A percentile compares a stretch with the other conserved stretches of the same genome.
phyloP scores from a whole-genome alignment of 73 alveolate genomes.

The Tetrahymena elliotti region DNA sequence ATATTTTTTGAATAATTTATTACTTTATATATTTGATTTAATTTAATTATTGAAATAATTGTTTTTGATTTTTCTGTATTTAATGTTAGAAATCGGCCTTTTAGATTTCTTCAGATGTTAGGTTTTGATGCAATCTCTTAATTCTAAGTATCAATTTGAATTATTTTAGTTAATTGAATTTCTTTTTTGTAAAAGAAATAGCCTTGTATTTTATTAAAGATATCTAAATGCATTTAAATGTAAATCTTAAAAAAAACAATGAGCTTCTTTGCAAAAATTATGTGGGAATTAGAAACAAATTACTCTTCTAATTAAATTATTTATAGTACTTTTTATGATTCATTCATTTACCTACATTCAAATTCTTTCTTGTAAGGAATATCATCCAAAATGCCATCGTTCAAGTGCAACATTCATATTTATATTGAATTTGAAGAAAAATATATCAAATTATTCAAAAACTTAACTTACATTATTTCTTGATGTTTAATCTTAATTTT shows the following conservation, averaged over 20 bases:
- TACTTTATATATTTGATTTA: not conserved
- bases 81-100: not conserved
- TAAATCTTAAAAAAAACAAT: no score
- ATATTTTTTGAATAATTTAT: not conserved
- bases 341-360: not conserved
- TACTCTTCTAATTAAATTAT: no score
- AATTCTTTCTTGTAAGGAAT: not conserved
- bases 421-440: no score
- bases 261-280: not conserved
- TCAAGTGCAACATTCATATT: not conserved
- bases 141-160: not conserved
- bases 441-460: no score
- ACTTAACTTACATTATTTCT: not conserved
- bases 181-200: not conserved
- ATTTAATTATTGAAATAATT: not conserved
- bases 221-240: not conserved
- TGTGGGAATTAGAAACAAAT: not conserved
- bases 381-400: not conserved
- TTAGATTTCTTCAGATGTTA: not conserved
- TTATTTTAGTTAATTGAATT: not conserved
- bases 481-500: not conserved
- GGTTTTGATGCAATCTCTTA: not conserved
- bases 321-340: no score
- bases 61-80: not conserved
- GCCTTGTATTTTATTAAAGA: not conserved